A percentile compares a stretch with the other conserved stretches of the same genome.
These are phyloP conservation scores for Geranium rotundifolium DNA, from an alignment of 345 rosid species.

Conservation along the genomic window DNA sequence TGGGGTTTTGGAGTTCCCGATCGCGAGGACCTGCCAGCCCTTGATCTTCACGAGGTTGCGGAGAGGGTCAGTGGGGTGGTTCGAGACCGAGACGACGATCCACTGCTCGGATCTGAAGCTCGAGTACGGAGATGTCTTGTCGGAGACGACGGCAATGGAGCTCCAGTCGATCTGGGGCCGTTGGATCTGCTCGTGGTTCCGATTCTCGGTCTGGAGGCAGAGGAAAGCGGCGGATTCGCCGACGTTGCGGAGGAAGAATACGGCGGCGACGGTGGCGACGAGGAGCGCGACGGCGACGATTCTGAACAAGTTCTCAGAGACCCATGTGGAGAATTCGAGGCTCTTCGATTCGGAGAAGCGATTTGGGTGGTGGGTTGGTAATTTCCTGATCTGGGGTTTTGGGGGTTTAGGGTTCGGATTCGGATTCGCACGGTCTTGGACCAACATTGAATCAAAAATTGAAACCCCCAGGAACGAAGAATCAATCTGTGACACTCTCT, in stretches of 20 bases:
- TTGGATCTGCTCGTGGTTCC: slow-evolving; percentile 33
- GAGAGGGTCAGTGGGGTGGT: slow-evolving; percentile 61
- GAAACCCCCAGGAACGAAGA: slow-evolving; percentile 3
- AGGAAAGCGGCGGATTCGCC: slow-evolving; percentile 54
- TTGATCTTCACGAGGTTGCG: slow-evolving; percentile 50
- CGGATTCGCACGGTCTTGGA: slow-evolving; percentile 55
- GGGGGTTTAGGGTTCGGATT: slow-evolving; percentile 34
- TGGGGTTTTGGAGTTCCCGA: slow-evolving; percentile 80
- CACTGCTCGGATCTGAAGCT: too few relatives aligned
- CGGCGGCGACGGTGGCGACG: slow-evolving; percentile 40
- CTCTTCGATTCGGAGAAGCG: slow-evolving; percentile 53
- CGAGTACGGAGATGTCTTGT: slow-evolving; percentile 51
- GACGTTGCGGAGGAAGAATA: slow-evolving; percentile 64
- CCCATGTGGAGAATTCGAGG: slow-evolving; percentile 77
- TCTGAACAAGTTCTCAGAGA: slow-evolving; percentile 49
- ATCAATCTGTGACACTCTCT: too few relatives aligned
- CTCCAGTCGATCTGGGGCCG: slow-evolving; percentile 76
- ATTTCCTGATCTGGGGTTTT: slow-evolving; percentile 42
- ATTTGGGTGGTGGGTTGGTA: slow-evolving; percentile 37
- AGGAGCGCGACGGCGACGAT: slow-evolving; percentile 32
- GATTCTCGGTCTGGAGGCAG: slow-evolving; percentile 52
- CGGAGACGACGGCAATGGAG: slow-evolving; percentile 37
- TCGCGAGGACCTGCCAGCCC: slow-evolving; percentile 90
- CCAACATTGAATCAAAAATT: slow-evolving; percentile 56
- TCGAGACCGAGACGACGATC: too few relatives aligned